These are phyloP conservation scores for Suillus cothurnatus DNA, from an alignment of 768 basidiomycete species.

Conservation along the genomic window DNA sequence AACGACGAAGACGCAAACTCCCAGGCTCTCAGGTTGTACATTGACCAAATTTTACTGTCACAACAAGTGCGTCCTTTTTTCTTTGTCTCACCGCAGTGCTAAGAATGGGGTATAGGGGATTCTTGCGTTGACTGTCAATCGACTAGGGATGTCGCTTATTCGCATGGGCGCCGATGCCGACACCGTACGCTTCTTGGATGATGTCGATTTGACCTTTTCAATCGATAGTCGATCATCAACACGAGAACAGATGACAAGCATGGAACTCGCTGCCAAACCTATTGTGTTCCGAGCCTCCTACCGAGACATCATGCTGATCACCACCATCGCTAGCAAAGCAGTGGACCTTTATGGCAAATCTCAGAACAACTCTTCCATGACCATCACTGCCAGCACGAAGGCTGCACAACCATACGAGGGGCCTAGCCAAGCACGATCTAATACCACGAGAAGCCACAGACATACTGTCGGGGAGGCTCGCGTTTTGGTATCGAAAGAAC, in stretches of 20 bases:
- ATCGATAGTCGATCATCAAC: constrained; percentile 78
- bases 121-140: constrained; percentile 75
- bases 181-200: constrained; percentile 89
- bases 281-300: constrained; percentile 95
- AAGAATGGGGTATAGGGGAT: constrained; percentile 56
- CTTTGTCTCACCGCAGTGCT: constrained; percentile 13
- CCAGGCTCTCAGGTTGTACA: constrained; percentile 84
- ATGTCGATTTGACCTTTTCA: constrained; percentile 85
- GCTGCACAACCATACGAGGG: neutral
- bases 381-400: constrained; percentile 1
- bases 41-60: constrained; percentile 83
- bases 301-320: constrained; percentile 90
- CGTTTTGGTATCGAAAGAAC: constrained; percentile 74
- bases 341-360: constrained; percentile 66
- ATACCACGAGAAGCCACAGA: constrained; percentile 16
- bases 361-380: constrained; percentile 28
- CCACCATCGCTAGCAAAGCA: constrained; percentile 83
- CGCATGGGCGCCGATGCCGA: constrained; percentile 85
- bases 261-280: constrained; percentile 81
- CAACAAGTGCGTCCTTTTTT: constrained; percentile 69
- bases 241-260: constrained; percentile 74
- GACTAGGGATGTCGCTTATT: constrained; percentile 91
- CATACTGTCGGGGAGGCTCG: constrained; percentile 38
- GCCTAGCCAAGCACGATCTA: constrained; percentile 11
- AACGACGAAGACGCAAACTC: constrained; percentile 77